These are phyloP conservation scores for Exserohilum rostratum DNA, from an alignment of 2,329 filamentous ascomycete genomes.

Conservation along the genomic window DNA sequence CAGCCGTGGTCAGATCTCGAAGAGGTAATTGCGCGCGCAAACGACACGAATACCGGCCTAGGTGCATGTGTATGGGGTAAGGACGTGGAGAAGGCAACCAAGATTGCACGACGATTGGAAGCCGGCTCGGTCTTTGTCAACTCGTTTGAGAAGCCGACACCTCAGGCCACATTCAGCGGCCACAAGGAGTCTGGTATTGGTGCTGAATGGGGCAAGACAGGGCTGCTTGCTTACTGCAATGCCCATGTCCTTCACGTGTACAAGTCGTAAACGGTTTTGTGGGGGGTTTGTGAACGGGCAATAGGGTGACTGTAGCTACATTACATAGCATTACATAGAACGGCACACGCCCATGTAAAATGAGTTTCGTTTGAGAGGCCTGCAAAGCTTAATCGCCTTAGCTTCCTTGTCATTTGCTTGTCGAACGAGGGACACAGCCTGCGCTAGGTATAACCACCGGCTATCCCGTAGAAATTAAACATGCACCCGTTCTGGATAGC, in stretches of 20 bases:
- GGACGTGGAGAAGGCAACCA: constrained; percentile 53
- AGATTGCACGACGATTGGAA: constrained; percentile 56
- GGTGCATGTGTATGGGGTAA: constrained; percentile 59
- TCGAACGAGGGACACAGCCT: constrained; percentile 1
- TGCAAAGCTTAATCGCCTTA: constrained; percentile 3
- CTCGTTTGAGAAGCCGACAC: constrained; percentile 55
- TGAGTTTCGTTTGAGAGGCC: constrained; percentile 3
- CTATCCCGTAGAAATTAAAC: neutral
- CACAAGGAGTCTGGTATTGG: constrained; percentile 82
- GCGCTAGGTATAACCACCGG: constrained; percentile 3
- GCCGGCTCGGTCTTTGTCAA: constrained; percentile 65
- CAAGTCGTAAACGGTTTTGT: constrained; percentile 47
- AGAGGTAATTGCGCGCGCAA: constrained; percentile 56
- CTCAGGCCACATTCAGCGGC: constrained; percentile 68
- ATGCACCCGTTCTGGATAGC: neutral
- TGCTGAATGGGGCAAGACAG: constrained; percentile 63
- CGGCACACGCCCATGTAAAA: neutral
- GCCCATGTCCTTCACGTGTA: constrained; percentile 56
- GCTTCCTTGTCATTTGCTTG: neutral
- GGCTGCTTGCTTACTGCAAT: constrained; percentile 56
- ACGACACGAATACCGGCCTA: constrained; percentile 58
- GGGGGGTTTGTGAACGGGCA: too few relatives aligned
- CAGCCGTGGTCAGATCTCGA: constrained; percentile 66
- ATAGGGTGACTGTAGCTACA: too few relatives aligned
- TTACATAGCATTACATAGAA: too few relatives aligned